phyloP scores from a whole-genome alignment of 108 stramenopile species.

The Cyclotella sp. region DNA sequence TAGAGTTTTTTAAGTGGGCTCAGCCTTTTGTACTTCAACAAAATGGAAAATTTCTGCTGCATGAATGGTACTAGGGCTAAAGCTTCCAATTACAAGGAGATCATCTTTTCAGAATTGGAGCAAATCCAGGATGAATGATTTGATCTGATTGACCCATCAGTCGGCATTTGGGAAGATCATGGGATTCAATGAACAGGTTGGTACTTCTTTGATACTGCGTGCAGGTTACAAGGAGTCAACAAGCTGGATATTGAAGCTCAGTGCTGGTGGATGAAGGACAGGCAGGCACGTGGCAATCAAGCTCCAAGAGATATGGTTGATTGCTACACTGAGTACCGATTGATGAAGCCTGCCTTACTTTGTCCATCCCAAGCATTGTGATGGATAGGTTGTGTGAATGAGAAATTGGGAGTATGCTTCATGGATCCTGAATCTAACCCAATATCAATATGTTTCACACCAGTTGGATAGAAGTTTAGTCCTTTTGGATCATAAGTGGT shows the following conservation, averaged over 20 bases:
- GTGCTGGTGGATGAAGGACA: constrained; percentile 16
- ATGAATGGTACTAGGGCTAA: constrained; percentile 6
- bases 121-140: background rate
- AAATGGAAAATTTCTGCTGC: constrained; percentile 2
- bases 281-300: background rate
- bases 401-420: background rate
- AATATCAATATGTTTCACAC: background rate
- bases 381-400: background rate
- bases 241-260: constrained; percentile 9
- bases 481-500: too few relatives aligned
- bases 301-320: constrained; percentile 10
- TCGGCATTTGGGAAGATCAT: constrained; percentile 22
- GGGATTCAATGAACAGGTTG: constrained; percentile 19
- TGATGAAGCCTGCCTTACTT: constrained; percentile 13
- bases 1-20: constrained; percentile 26
- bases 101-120: constrained; percentile 19
- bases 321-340: constrained; percentile 11
- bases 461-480: background rate
- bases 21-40: background rate
- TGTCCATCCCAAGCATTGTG: constrained; percentile 11
- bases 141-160: constrained; percentile 16
- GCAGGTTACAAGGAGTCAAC: background rate
- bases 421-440: too few relatives aligned
- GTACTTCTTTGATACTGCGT: constrained; percentile 1
- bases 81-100: constrained; percentile 7